A percentile compares a stretch with the other conserved stretches of the same genome.
Evolutionary conservation across 805 yeast species (phyloP).

Genomic region (Candida sithepensis): DNA sequence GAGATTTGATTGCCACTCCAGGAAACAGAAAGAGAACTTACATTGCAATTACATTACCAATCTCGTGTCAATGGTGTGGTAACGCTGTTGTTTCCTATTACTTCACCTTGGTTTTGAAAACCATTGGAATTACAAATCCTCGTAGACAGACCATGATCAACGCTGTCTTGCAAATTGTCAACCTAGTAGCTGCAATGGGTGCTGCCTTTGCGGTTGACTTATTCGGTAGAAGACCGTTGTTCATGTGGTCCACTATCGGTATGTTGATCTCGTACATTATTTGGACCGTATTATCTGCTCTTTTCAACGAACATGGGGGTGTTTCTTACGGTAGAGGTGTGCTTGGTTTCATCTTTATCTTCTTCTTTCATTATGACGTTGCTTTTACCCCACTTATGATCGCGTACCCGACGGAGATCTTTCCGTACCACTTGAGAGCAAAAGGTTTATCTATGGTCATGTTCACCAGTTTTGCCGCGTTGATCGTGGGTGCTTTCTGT

Average conservation of each 20-base stretch:
- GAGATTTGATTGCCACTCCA: conserved; percentile 32
- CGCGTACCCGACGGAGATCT: conserved; percentile 43
- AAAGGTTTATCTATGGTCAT: conserved; percentile 49
- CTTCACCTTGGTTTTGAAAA: conserved; percentile 40
- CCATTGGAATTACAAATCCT: conserved; percentile 50
- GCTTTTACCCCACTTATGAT: conserved; percentile 44
- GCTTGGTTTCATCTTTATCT: conserved; percentile 14
- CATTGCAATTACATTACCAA: conserved; percentile 25
- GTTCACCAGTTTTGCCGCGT: conserved; percentile 11
- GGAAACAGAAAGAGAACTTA: conserved; percentile 36
- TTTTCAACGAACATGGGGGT: conserved; percentile 8
- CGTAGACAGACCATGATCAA: conserved; percentile 44
- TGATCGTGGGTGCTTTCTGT: conserved; percentile 16
- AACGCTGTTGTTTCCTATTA: conserved; percentile 45
- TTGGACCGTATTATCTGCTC: conserved; percentile 46
- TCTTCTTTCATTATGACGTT: conserved; percentile 38
- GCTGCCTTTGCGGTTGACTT: conserved; percentile 26
- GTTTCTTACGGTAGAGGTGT: conserved; percentile 10
- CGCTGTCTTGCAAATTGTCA: conserved; percentile 45
- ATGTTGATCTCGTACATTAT: conserved; percentile 37
- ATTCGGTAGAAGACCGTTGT: conserved; percentile 34
- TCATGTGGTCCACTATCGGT: conserved; percentile 31
- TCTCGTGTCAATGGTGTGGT: conserved; percentile 40
- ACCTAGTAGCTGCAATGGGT: conserved; percentile 32
- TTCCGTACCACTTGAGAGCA: conserved; percentile 52